Evolutionary conservation across 2,329 filamentous ascomycete genomes (phyloP).

Genomic region (Epichloe sibirici): DNA sequence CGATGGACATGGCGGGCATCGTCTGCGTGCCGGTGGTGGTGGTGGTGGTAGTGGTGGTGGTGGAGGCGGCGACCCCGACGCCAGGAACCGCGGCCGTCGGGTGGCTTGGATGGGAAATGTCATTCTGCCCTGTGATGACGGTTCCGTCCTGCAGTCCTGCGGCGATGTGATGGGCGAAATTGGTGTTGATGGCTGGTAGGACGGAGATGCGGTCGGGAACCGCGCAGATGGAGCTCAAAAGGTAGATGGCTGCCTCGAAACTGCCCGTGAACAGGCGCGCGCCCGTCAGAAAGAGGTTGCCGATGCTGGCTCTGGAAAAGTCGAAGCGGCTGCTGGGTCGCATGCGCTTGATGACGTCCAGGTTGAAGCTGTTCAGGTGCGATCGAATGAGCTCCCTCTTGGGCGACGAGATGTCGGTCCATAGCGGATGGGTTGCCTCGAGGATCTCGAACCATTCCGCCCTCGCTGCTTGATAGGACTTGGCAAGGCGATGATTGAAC

Average conservation of each 20-base stretch:
- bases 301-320: conserved; percentile 63
- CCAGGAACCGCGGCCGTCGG: conserved; percentile 36
- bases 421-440: conserved; percentile 67
- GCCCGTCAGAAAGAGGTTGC: conserved; percentile 72
- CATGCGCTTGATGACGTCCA: conserved; percentile 67
- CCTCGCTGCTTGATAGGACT: conserved; percentile 45
- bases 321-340: conserved; percentile 64
- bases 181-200: conserved; percentile 84
- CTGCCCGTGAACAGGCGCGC: conserved; percentile 84
- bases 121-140: conserved; percentile 81
- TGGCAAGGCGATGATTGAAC: conserved; percentile 75
- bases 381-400: conserved; percentile 69
- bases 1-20: conserved; percentile 16
- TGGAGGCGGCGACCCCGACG: conserved; percentile 11
- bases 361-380: conserved; percentile 62
- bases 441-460: conserved; percentile 82
- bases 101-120: conserved; percentile 72
- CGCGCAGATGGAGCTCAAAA: conserved; percentile 76
- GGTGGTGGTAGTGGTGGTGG: conserved; percentile 6
- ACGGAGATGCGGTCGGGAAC: conserved; percentile 67
- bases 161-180: conserved; percentile 90
- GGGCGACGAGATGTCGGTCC: conserved; percentile 56
- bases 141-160: conserved; percentile 66
- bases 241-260: conserved; percentile 85
- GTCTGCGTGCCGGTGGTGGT: conserved; percentile 14